Base-by-base conservation (phyloP, 306 rosid species). In the Cucumis melo region DNA sequence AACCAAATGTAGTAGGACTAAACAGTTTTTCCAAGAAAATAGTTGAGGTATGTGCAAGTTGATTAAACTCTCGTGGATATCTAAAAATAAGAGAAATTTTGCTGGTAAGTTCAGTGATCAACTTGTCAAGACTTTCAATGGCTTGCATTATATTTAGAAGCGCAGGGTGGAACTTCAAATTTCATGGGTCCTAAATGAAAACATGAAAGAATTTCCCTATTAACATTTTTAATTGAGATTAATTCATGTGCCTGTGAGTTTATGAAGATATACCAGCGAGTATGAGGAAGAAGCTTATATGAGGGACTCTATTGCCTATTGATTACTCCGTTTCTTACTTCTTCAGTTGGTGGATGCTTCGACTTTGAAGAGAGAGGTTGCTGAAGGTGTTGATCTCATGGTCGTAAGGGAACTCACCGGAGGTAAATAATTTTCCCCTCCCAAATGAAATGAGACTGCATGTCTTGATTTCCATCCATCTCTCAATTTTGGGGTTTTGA, bases 331-430 rank as follows among this genome's bases (percentile, higher is more conserved):
- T 61, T 27, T 8, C 34, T 80, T 84, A 58, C 46, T 76, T 78
- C 53, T 81, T 59, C 84, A 91, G 98, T 80, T 94, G 70, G 92
- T 90, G 58, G 94, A 91, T 78, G 93, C 98, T 63, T 94, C 98
- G 36, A 88, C 97, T 80, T 86, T 94, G 89, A 94, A 94, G 87
- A 90, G 77, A 81, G 97, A 91, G 86, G 78, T 90, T 67, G 93
- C 87, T 41, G 95, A 90, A 80, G 97, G 97, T 80, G 97, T 91
- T 61, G 95, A 94, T 83, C 87, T 94, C 78, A 88, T 94, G 95
- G 94, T 94, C 85, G 86, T 94, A 78, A 87, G 97, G 83, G 98
- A 94, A 79, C 93, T 94, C 68, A 94, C 95, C 21, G 97, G 97
- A 85, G 98, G 98, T 94, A 80, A 76, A 87, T 73, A n/a, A 15